Conservation (phyloP, 306 rosid species). For the Citrullus amarus region DNA sequence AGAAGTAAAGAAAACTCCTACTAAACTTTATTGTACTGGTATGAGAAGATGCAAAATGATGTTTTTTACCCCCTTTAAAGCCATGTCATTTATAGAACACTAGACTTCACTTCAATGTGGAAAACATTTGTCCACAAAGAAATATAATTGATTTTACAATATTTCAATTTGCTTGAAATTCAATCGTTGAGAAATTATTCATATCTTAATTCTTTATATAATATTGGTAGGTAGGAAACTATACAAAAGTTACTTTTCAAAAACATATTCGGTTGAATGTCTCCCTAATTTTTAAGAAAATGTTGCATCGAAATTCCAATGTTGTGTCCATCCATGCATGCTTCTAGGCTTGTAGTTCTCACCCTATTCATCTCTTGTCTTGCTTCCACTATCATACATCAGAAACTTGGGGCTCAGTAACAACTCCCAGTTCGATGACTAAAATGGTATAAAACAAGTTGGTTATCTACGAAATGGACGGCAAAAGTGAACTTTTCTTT, state of each 20-base stretch:
- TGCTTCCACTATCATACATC: background rate
- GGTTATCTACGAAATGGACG: background rate
- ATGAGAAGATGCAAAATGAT: background rate
- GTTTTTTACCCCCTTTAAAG: background rate
- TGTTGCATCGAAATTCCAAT: background rate
- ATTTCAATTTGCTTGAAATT: background rate
- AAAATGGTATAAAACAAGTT: background rate
- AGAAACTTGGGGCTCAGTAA: background rate
- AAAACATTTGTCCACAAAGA: background rate
- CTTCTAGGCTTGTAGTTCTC: background rate
- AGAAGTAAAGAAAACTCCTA: background rate
- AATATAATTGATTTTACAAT: background rate
- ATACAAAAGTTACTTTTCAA: background rate
- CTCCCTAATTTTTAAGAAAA: background rate
- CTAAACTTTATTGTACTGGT: background rate
- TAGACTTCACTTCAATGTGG: background rate
- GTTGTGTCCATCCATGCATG: background rate
- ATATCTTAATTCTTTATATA: background rate
- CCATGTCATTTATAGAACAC: background rate
- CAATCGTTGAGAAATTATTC: background rate
- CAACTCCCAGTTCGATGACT: background rate
- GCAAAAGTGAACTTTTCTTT: background rate
- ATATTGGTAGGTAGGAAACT: background rate
- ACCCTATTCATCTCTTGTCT: background rate
- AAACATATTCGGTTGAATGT: background rate